These are phyloP conservation scores for Polymyxa betae DNA, from an alignment of 208 protist genomes.

Conservation along the genomic window DNA sequence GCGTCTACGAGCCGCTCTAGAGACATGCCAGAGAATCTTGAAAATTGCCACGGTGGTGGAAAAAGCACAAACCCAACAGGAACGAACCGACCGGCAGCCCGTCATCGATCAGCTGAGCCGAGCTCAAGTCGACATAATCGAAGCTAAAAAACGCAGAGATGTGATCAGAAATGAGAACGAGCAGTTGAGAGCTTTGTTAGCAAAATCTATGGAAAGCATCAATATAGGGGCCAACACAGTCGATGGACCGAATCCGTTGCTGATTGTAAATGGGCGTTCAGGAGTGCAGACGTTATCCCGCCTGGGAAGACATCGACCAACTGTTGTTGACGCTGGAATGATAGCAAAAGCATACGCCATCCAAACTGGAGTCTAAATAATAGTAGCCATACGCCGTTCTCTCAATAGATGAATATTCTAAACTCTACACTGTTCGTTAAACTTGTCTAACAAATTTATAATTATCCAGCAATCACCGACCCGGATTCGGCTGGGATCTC, in stretches of 20 bases:
- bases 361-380: not conserved
- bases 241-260: not conserved
- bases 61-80: not conserved
- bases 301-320: not conserved
- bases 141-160: not conserved
- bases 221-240: not conserved
- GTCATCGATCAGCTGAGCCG: conserved; percentile 5
- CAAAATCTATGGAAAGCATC: not conserved
- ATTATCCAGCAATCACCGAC: too few relatives aligned
- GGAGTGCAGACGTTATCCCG: not conserved
- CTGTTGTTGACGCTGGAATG: not conserved
- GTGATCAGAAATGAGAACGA: not conserved
- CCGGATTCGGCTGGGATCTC: too few relatives aligned
- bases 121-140: not conserved
- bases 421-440: too few relatives aligned
- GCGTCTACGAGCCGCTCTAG: not conserved
- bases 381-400: too few relatives aligned
- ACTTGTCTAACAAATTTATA: too few relatives aligned
- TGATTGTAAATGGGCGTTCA: not conserved
- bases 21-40: conserved; percentile 17
- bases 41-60: not conserved
- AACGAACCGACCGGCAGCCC: not conserved
- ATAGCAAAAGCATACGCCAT: not conserved
- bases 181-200: not conserved
- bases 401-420: too few relatives aligned